Evolutionary conservation across 805 yeast species (phyloP).

Genomic region (Candida manassasensis): DNA sequence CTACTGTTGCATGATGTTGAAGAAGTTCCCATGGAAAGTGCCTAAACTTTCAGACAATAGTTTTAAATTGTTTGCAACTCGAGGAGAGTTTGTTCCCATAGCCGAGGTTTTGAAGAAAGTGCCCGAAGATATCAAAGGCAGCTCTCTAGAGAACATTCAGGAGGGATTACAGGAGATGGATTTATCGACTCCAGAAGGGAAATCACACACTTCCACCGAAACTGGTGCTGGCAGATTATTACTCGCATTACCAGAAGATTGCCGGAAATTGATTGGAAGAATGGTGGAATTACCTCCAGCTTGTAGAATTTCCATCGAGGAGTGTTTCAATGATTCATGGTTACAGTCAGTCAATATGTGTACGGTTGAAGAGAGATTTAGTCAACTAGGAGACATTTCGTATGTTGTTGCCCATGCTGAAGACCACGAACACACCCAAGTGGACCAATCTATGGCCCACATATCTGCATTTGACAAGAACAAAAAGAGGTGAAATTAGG

Average conservation of each 20-base stretch:
- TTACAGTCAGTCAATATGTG: slow-evolving; percentile 63
- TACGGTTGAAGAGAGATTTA: slow-evolving; percentile 43
- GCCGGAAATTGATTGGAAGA: slow-evolving; percentile 60
- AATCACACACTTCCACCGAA: slow-evolving; percentile 57
- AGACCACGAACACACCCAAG: slow-evolving; percentile 80
- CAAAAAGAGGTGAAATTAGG: slow-evolving; percentile 55
- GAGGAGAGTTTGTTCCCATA: slow-evolving; percentile 51
- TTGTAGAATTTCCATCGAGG: slow-evolving; percentile 76
- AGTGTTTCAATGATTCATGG: slow-evolving; percentile 72
- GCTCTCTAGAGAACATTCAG: slow-evolving; percentile 14
- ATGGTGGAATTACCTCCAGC: slow-evolving; percentile 88
- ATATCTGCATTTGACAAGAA: slow-evolving; percentile 88
- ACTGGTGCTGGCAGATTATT: slow-evolving; percentile 70
- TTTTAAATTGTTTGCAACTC: slow-evolving; percentile 52
- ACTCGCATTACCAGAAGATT: slow-evolving; percentile 65
- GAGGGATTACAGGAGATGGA: slow-evolving; percentile 15
- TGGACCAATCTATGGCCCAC: slow-evolving; percentile 92
- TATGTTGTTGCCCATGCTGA: slow-evolving; percentile 39
- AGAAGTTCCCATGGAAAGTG: slow-evolving; percentile 85
- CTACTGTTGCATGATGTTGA: slow-evolving; percentile 80
- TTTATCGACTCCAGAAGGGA: slow-evolving; percentile 17
- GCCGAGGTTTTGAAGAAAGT: slow-evolving; percentile 44
- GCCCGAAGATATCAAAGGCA: slow-evolving; percentile 20
- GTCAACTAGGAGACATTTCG: slow-evolving; percentile 27
- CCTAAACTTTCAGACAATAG: slow-evolving; percentile 69